Percentiles rank a stretch among this genome's conserved stretches.
Conservation (phyloP, 805 yeast species). For the Groenewaldozyma salmanticensis region DNA sequence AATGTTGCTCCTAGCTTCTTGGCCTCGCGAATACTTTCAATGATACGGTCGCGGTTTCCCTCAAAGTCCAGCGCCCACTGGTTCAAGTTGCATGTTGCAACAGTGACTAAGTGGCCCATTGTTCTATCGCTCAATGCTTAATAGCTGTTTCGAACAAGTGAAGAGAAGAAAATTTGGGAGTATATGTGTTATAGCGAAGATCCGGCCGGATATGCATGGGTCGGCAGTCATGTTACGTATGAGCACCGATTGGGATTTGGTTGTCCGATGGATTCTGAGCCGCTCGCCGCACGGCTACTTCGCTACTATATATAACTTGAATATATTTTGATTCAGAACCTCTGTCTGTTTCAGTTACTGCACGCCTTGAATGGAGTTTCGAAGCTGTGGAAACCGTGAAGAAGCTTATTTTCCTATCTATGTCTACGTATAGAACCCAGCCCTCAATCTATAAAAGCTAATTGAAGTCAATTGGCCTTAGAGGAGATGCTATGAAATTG, state of each 20-base stretch:
- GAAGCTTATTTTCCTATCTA: too few relatives aligned
- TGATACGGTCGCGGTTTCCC: conserved; percentile 87
- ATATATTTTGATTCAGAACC: too few relatives aligned
- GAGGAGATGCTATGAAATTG: too few relatives aligned
- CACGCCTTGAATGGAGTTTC: too few relatives aligned
- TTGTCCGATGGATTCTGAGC: too few relatives aligned
- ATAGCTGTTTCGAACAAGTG: neutral
- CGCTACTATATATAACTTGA: too few relatives aligned
- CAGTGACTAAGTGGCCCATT: conserved; percentile 82
- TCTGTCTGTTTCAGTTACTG: too few relatives aligned
- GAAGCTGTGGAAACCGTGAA: too few relatives aligned
- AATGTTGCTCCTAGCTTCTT: conserved; percentile 65
- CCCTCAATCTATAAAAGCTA: too few relatives aligned
- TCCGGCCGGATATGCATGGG: neutral
- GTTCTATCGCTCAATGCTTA: neutral
- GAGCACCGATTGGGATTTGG: neutral
- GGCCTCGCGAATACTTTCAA: conserved; percentile 71
- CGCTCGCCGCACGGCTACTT: too few relatives aligned
- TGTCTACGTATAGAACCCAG: too few relatives aligned
- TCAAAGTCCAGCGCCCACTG: conserved; percentile 99
- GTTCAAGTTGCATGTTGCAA: conserved; percentile 89
- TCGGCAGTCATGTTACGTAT: neutral
- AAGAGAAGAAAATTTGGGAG: neutral
- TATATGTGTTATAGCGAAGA: neutral
- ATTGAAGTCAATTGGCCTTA: too few relatives aligned